These are phyloP conservation scores for Stephanodiscus triporus DNA, from an alignment of 108 stramenopile species.

Conservation along the genomic window DNA sequence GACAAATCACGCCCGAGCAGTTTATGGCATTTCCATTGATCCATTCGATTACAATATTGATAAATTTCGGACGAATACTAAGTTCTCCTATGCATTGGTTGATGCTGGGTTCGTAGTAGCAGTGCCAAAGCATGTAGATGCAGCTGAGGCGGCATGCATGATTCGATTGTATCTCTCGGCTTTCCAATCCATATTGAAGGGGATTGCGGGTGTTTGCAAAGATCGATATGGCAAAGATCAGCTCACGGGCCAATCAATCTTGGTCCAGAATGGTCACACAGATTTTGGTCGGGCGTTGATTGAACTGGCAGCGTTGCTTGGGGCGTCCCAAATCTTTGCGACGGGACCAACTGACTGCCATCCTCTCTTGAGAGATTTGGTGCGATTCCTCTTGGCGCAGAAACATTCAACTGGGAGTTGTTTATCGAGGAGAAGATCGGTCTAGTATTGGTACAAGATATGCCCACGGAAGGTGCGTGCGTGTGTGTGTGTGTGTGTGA, in stretches of 20 bases:
- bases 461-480: constrained; percentile 23
- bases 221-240: constrained; percentile 38
- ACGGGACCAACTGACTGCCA: constrained; percentile 39
- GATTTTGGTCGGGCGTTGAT: constrained; percentile 48
- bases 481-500: neutral
- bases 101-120: constrained; percentile 48
- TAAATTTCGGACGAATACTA: constrained; percentile 1
- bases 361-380: constrained; percentile 21
- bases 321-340: constrained; percentile 41
- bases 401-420: constrained; percentile 41
- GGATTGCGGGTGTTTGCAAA: constrained; percentile 2
- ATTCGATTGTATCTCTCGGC: constrained; percentile 44
- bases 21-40: constrained; percentile 42
- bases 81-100: constrained; percentile 37
- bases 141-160: constrained; percentile 36
- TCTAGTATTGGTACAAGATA: constrained; percentile 33
- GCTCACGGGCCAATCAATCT: constrained; percentile 36
- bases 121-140: constrained; percentile 43
- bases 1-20: constrained; percentile 37
- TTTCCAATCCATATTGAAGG: constrained; percentile 38
- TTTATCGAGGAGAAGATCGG: constrained; percentile 32
- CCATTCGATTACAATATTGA: constrained; percentile 41
- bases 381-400: constrained; percentile 31
- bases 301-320: constrained; percentile 33
- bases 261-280: constrained; percentile 45